Base-by-base conservation (phyloP, 2,329 filamentous ascomycete genomes). In the Ascocoryne sarcoides region DNA sequence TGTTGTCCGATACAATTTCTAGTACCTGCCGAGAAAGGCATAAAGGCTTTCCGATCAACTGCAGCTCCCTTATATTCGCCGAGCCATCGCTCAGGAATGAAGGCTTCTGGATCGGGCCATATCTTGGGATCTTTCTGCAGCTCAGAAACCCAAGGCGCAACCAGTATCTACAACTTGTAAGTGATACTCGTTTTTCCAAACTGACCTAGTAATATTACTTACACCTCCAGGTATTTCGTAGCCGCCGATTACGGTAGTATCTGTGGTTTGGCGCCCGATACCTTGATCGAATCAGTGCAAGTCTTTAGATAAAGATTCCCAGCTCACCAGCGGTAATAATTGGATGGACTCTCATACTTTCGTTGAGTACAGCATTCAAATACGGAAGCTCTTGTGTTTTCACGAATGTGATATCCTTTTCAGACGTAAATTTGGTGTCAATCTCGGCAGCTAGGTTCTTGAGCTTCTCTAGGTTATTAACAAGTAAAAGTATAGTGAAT, bases 381-480 rank as follows among this genome's bases (percentile, higher is more conserved):
- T 51, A 53, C 9, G 48, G 41, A 3, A 52, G 19, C 4, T 47
- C 44, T 32, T 52, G 48, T 2, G 48, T 49, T 12, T 40, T 44
- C 2, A 40, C 42, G 23, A 50, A 49, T 0, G 44, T 45, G 12
- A 50, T 49, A 2, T 20, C 26, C n/a, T n/a, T n/a, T n/a, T n/a
- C n/a, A n/a, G n/a, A n/a, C n/a, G n/a, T n/a, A n/a, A n/a, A n/a
- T n/a, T n/a, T n/a, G n/a, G n/a, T n/a, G n/a, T 70, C 66, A 36
- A 74, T 43, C 48, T 73, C 70, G 3, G 63, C 56, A 2, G 62
- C 61, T 2, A 71, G 61, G 19, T 61, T 65, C 2, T 40, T 45
- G 18, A 71, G 49, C 16, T 52, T 53, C 2, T 51, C 36, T 0
- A 68, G 69, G 45, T 74, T 64, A 44, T 65, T 66, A 32, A 75